Conservation (phyloP, 2,329 filamentous ascomycete species). For the Trichoderma afroharzianum region DNA sequence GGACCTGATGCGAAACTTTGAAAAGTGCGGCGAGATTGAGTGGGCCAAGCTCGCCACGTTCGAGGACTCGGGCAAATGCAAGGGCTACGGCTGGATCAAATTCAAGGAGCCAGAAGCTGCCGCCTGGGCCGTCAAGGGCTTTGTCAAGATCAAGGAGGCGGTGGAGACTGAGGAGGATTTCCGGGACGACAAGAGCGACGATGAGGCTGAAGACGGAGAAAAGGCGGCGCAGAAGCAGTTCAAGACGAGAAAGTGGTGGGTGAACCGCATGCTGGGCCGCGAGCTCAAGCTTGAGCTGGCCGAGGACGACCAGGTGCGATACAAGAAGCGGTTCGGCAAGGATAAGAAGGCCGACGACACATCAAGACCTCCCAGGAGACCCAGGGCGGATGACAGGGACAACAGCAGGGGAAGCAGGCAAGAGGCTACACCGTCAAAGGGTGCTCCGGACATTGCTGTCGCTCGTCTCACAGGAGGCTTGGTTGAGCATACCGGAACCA, state of each 20-base stretch:
- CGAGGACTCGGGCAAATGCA: conserved; percentile 95
- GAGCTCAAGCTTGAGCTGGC: conserved; percentile 86
- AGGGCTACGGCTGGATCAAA: conserved; percentile 93
- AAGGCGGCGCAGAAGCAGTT: conserved; percentile 46
- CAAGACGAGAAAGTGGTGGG: conserved; percentile 71
- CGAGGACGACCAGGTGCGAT: conserved; percentile 82
- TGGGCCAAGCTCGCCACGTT: conserved; percentile 91
- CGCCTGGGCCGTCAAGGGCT: conserved; percentile 69
- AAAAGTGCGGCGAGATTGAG: conserved; percentile 76
- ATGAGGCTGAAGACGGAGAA: conserved; percentile 42
- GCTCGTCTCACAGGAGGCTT: conserved; percentile 74
- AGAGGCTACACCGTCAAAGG: conserved; percentile 36
- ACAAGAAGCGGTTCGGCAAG: conserved; percentile 91
- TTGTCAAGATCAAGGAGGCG: conserved; percentile 65
- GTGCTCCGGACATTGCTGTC: conserved; percentile 45
- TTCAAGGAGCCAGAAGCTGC: conserved; percentile 78
- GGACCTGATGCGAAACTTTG: conserved; percentile 74
- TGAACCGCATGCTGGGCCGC: conserved; percentile 78
- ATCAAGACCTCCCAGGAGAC: conserved; percentile 31
- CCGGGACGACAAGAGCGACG: conserved; percentile 41
- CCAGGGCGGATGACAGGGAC: conserved; percentile 30
- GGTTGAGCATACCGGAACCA: conserved; percentile 74
- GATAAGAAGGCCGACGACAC: conserved; percentile 41
- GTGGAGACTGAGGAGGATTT: conserved; percentile 62
- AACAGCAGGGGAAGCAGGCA: conserved; percentile 20